A percentile compares a stretch with the other conserved stretches of the same genome.
Conservation (phyloP, 768 basidiomycete genomes). For the Pluteus cervinus region DNA sequence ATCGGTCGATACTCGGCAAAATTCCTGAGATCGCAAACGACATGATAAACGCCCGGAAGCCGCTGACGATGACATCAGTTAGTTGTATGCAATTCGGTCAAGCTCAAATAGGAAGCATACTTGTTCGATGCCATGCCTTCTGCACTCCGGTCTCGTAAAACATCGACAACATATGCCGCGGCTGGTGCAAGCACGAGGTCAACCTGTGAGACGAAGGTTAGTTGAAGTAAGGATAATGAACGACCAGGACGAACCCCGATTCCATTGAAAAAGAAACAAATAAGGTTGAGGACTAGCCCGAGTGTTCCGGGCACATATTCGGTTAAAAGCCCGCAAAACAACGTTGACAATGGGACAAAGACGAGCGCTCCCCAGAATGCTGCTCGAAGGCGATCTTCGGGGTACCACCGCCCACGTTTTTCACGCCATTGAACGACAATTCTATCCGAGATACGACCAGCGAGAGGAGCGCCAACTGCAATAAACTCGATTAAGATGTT, state of each 20-base stretch:
- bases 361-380: conserved; percentile 38
- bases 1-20: conserved; percentile 45
- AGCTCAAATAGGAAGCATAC: conserved; percentile 28
- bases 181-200: conserved; percentile 51
- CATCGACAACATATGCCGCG: conserved; percentile 53
- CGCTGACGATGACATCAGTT: conserved; percentile 32
- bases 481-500: not conserved
- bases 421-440: conserved; percentile 42
- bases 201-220: conserved; percentile 28
- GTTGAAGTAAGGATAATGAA: not conserved
- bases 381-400: conserved; percentile 62
- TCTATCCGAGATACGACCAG: conserved; percentile 54
- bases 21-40: conserved; percentile 37
- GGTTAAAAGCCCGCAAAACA: conserved; percentile 43
- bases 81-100: not conserved
- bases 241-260: conserved; percentile 44
- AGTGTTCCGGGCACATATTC: conserved; percentile 40
- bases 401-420: conserved; percentile 55
- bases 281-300: conserved; percentile 45
- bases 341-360: conserved; percentile 48
- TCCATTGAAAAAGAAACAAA: conserved; percentile 59
- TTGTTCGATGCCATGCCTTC: conserved; percentile 53
- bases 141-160: conserved; percentile 55
- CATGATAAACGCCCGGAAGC: conserved; percentile 38
- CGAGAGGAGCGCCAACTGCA: conserved; percentile 53